Evolutionary conservation across 805 yeast genomes (phyloP).

Genomic region (Candida anglica): DNA sequence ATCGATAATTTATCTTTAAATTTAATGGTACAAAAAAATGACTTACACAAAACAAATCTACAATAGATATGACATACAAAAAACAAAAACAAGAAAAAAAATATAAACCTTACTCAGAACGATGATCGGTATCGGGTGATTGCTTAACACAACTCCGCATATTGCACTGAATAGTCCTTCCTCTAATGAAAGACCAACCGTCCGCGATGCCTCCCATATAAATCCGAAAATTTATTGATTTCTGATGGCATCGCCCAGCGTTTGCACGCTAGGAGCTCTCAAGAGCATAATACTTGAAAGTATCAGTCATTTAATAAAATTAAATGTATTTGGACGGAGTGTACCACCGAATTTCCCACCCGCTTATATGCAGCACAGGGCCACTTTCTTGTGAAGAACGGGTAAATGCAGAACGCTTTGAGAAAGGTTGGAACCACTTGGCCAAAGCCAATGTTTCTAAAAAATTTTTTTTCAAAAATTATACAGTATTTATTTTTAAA

Average conservation of each 20-base stretch:
- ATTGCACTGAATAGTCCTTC: slow-evolving; percentile 57
- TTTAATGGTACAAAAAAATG: neutral
- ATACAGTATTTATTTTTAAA: no score
- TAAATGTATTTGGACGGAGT: slow-evolving; percentile 45
- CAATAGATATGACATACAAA: neutral
- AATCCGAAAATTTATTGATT: slow-evolving; percentile 24
- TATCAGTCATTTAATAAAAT: no score
- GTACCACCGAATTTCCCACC: slow-evolving; percentile 69
- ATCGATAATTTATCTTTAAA: neutral
- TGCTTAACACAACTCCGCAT: slow-evolving; percentile 41
- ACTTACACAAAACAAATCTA: no score
- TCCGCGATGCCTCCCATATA: slow-evolving; percentile 56
- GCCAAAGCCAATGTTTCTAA: slow-evolving; percentile 10
- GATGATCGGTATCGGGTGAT: slow-evolving; percentile 64
- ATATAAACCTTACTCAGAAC: slow-evolving; percentile 38
- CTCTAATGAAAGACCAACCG: slow-evolving; percentile 43
- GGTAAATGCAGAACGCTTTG: slow-evolving; percentile 47
- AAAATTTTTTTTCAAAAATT: no score
- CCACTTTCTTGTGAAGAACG: slow-evolving; percentile 30
- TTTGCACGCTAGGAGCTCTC: slow-evolving; percentile 57
- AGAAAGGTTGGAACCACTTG: slow-evolving; percentile 31
- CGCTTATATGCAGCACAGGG: slow-evolving; percentile 19
- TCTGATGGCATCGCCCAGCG: slow-evolving; percentile 61
- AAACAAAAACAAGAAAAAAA: slow-evolving; percentile 10
- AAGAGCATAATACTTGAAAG: slow-evolving; percentile 36